Evolutionary conservation across 1,139 yeast genomes (phyloP), one percentile per base, ranked within the genome.

Genomic region (Hyphopichia khmerensis): DNA sequence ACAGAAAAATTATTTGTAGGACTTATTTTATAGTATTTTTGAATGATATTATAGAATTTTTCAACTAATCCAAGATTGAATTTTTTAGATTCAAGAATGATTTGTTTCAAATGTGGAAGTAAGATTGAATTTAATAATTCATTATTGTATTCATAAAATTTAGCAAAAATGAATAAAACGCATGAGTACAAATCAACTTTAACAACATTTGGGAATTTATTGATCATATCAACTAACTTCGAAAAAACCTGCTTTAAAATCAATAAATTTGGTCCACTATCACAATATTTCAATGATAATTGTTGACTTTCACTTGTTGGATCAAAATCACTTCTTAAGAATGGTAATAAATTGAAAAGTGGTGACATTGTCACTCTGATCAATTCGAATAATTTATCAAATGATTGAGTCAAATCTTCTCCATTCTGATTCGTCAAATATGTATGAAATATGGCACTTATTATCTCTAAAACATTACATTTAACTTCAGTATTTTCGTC

Each of bases 301-400:
- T 62, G 57, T 13, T 67, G 62, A 7, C 65, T 67, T 18, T 64
- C 66, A 40, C 63, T 69, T 17, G 55, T 56, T 3, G 64, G 53
- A 48, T 72, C 74, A 48, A 50, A 72, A 46, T 71, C 75, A 23
- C 71, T 75, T 43, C 78, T 72, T 44, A 85, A 66, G 44, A 82
- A 80, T 10, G 95, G 91, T 31, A 87, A 65, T 8, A 75, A 64
- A 33, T 72, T 72, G 35, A 82, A 76, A 14, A 88, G 65, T 0
- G 89, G 84, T 24, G 84, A 69, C 72, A 87, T 74, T 16, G 79
- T 79, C n/a, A 90, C 75, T 50, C 96, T 73, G 36, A 89, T 67
- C 31, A 91, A 69, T 56, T 91, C 97, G 58, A 90, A 88, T 40
- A 88, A 66, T 54, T 87, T 89, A 52, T 87, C 96, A 44, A 87